Conservation (phyloP, 176 grass and related monocot species). For the Triticum timopheevii region DNA sequence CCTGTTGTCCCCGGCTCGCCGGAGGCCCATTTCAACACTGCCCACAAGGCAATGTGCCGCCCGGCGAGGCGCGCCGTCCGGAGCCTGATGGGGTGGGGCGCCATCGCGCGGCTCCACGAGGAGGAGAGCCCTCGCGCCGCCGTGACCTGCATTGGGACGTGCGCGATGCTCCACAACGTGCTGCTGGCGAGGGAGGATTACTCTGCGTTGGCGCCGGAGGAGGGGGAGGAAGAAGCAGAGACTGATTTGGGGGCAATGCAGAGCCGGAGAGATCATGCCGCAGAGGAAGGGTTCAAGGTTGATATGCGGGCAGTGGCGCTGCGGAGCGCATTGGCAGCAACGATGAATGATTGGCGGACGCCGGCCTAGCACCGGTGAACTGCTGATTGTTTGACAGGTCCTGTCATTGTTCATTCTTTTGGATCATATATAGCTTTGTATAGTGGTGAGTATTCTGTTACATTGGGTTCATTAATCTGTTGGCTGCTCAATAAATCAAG, state of each 20-base stretch:
- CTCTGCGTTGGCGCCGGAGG: constrained; percentile 56
- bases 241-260: background rate
- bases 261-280: background rate
- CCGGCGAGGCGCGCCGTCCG: constrained; percentile 42
- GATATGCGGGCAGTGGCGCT: constrained; percentile 43
- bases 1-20: constrained; percentile 19
- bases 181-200: constrained; percentile 70
- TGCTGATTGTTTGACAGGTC: constrained; percentile 34
- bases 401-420: constrained; percentile 40
- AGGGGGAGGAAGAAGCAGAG: background rate
- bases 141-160: constrained; percentile 66
- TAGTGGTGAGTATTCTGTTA: constrained; percentile 27
- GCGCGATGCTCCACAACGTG: constrained; percentile 84
- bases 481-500: constrained; percentile 32
- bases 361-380: constrained; percentile 22
- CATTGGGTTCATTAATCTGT: constrained; percentile 36
- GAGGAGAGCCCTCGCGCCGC: constrained; percentile 56
- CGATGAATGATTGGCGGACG: background rate
- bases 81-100: constrained; percentile 76
- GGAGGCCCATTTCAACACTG: constrained; percentile 54
- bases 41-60: constrained; percentile 50
- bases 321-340: constrained; percentile 42
- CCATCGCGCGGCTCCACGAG: constrained; percentile 45
- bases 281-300: constrained; percentile 25
- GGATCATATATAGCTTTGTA: constrained; percentile 21